phyloP scores from a whole-genome alignment of 192 early-diverging fungal genomes.

The Backusella circina region DNA sequence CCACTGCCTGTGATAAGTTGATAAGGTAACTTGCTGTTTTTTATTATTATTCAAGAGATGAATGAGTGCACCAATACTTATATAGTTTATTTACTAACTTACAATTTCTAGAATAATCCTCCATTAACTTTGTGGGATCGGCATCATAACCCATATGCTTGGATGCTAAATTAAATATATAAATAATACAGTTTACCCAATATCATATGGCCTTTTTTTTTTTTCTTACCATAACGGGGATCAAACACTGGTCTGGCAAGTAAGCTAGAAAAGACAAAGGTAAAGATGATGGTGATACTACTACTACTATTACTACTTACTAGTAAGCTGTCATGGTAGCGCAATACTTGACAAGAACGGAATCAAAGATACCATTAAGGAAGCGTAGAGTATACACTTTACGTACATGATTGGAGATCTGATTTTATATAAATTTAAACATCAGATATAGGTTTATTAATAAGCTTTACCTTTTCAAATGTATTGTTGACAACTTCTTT shows the following conservation, averaged over 20 bases:
- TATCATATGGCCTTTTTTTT: no score
- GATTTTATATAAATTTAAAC: background rate
- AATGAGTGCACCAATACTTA: background rate
- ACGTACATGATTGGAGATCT: slow-evolving; percentile 51
- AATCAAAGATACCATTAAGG: slow-evolving; percentile 60
- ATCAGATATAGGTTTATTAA: background rate
- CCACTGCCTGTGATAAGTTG: slow-evolving; percentile 61
- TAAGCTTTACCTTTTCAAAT: slow-evolving; percentile 52
- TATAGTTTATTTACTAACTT: no score
- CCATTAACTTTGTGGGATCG: slow-evolving; percentile 58
- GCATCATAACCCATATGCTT: slow-evolving; percentile 48
- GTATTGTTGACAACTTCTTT: slow-evolving; percentile 60
- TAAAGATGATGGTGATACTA: background rate
- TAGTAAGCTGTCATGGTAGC: slow-evolving; percentile 66
- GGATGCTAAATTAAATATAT: slow-evolving; percentile 38
- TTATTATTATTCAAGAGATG: background rate
- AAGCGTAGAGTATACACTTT: slow-evolving; percentile 60
- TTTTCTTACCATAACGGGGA: slow-evolving; percentile 50
- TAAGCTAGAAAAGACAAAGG: slow-evolving; percentile 36
- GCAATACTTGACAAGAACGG: slow-evolving; percentile 62
- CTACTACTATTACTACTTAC: slow-evolving; percentile 30
- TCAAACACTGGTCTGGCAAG: slow-evolving; percentile 60
- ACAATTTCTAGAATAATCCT: slow-evolving; percentile 60
- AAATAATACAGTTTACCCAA: background rate
- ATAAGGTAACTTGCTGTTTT: slow-evolving; percentile 55